A percentile compares a stretch with the other conserved stretches of the same genome.
These are phyloP conservation scores for Margaritispora aquatica DNA, from an alignment of 495 filamentous ascomycete genomes.

Conservation along the genomic window DNA sequence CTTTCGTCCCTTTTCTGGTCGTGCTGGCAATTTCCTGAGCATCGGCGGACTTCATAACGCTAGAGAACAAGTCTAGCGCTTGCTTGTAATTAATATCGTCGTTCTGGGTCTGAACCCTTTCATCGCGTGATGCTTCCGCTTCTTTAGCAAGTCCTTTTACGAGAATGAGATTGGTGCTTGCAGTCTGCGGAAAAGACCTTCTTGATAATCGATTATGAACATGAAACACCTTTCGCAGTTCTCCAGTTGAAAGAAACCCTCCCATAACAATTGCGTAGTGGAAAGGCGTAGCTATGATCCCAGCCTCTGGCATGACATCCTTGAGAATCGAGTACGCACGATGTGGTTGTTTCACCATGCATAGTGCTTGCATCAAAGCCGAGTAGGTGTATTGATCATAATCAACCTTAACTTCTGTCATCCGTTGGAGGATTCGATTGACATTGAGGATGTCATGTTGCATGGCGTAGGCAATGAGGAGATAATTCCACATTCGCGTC, in stretches of 20 bases:
- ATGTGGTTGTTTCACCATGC: constrained; percentile 51
- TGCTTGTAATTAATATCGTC: constrained; percentile 9
- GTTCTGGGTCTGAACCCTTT: background rate
- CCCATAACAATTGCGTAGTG: constrained; percentile 76
- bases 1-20: constrained; percentile 9
- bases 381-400: constrained; percentile 67
- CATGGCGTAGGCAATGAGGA: constrained; percentile 63
- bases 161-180: constrained; percentile 41
- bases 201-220: constrained; percentile 46
- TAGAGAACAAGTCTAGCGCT: constrained; percentile 33
- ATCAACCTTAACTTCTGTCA: constrained; percentile 51
- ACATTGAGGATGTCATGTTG: constrained; percentile 55
- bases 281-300: constrained; percentile 52
- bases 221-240: constrained; percentile 44
- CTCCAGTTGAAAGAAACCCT: constrained; percentile 47
- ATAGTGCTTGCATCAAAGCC: constrained; percentile 65
- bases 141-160: constrained; percentile 28
- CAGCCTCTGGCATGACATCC: constrained; percentile 47
- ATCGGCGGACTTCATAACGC: constrained; percentile 28
- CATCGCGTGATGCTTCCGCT: constrained; percentile 6
- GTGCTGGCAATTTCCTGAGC: constrained; percentile 24
- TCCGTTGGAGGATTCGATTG: constrained; percentile 52
- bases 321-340: constrained; percentile 61
- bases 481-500: constrained; percentile 70
- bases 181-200: constrained; percentile 33